These are phyloP conservation scores for Clavulina sp. DNA, from an alignment of 768 basidiomycete species.

Conservation along the genomic window DNA sequence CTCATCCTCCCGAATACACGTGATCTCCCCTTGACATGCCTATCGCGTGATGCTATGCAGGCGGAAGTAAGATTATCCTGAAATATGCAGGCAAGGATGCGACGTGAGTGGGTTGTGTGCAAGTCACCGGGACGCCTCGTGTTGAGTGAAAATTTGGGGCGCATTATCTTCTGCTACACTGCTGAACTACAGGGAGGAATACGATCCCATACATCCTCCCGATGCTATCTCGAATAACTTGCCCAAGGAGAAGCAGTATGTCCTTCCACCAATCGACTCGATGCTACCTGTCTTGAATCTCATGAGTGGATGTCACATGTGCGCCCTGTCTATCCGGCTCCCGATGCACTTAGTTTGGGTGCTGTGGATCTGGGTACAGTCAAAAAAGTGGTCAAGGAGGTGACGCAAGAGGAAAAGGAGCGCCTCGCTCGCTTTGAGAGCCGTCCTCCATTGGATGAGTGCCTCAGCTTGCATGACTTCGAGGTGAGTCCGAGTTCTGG, in stretches of 20 bases:
- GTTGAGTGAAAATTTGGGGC: no score
- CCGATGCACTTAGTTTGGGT: constrained; percentile 31
- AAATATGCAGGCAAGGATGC: constrained; percentile 85
- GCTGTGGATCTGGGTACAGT: constrained; percentile 52
- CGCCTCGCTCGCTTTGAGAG: constrained; percentile 42
- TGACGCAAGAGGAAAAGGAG: constrained; percentile 55
- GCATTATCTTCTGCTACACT: no score
- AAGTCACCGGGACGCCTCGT: no score
- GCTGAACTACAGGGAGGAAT: constrained; percentile 56
- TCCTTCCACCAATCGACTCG: background rate
- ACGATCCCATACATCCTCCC: constrained; percentile 36
- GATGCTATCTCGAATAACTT: constrained; percentile 26
- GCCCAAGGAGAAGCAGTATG: constrained; percentile 71
- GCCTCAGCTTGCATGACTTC: constrained; percentile 87
- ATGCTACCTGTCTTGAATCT: constrained; percentile 1
- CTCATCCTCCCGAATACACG: background rate
- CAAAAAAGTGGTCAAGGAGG: constrained; percentile 38
- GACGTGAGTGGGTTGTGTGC: constrained; percentile 52
- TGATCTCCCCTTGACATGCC: background rate
- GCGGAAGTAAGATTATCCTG: constrained; percentile 69
- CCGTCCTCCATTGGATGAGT: constrained; percentile 57
- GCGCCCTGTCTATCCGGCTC: background rate
- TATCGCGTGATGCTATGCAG: constrained; percentile 19
- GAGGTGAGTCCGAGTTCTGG: constrained; percentile 60
- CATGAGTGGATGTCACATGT: background rate